These are phyloP conservation scores for Croton setiger DNA, from an alignment of 441 rosid genomes.

Conservation along the genomic window DNA sequence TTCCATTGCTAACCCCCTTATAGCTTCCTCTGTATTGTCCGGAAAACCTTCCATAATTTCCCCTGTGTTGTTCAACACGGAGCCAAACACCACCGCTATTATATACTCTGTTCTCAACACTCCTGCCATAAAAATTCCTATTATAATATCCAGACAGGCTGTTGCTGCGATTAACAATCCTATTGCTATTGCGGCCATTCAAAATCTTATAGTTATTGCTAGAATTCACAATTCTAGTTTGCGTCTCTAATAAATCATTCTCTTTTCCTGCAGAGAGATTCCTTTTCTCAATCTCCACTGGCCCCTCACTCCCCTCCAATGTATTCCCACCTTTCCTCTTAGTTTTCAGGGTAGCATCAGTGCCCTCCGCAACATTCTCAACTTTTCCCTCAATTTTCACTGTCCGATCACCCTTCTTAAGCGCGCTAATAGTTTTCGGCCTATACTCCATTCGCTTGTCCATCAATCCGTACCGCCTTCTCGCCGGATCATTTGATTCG, in stretches of 20 bases:
- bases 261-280: constrained; percentile 6
- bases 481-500: constrained; percentile 9
- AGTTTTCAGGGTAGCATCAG: constrained; percentile 12
- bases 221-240: neutral
- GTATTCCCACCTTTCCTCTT: constrained; percentile 3
- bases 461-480: neutral
- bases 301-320: constrained; percentile 10
- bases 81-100: neutral
- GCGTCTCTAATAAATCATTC: neutral
- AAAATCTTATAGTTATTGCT: neutral
- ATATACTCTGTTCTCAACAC: neutral
- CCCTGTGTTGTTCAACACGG: neutral
- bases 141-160: neutral
- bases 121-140: neutral
- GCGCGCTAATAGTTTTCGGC: neutral
- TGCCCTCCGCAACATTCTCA: constrained; percentile 9
- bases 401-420: constrained; percentile 9
- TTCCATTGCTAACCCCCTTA: neutral
- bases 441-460: constrained; percentile 9
- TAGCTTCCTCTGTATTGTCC: neutral
- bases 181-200: neutral
- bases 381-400: constrained; percentile 8
- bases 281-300: constrained; percentile 18
- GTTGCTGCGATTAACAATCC: neutral
- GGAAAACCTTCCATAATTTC: neutral